Conservation (phyloP, 805 yeast genomes). For the Phaffomyces opuntiae region DNA sequence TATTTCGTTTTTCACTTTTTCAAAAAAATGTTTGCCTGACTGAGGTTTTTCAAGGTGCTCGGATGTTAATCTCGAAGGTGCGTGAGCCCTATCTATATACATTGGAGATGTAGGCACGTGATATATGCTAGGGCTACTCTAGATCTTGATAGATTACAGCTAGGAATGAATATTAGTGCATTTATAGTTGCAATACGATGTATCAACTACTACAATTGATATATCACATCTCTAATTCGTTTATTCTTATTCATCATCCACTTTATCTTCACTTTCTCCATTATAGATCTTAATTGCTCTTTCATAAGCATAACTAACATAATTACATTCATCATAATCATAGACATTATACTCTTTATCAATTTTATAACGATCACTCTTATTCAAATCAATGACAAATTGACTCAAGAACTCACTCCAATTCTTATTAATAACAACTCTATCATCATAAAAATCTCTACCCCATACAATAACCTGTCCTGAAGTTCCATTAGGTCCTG, state of each 20-base stretch:
- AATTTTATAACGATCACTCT: conserved; percentile 1
- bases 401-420: conserved; percentile 6
- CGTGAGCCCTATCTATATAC: too few species aligned
- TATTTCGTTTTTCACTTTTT: neutral
- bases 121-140: neutral
- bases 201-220: too few species aligned
- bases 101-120: neutral
- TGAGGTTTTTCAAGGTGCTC: neutral
- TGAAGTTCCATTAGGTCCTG: conserved; percentile 12
- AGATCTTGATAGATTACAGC: too few species aligned
- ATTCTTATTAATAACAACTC: conserved; percentile 3
- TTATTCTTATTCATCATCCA: too few species aligned
- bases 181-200: too few species aligned
- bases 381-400: conserved; percentile 1
- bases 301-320: conserved; percentile 5
- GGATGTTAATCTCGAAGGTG: neutral
- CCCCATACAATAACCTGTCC: conserved; percentile 15
- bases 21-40: conserved; percentile 1
- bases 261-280: too few species aligned
- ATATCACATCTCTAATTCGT: too few species aligned
- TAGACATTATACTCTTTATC: conserved; percentile 8
- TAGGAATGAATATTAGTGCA: too few species aligned
- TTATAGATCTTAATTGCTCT: neutral
- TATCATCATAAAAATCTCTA: conserved; percentile 9
- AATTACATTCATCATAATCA: conserved; percentile 5